Base-by-base conservation (phyloP, 306 rosid genomes). In the Malus orientalis region DNA sequence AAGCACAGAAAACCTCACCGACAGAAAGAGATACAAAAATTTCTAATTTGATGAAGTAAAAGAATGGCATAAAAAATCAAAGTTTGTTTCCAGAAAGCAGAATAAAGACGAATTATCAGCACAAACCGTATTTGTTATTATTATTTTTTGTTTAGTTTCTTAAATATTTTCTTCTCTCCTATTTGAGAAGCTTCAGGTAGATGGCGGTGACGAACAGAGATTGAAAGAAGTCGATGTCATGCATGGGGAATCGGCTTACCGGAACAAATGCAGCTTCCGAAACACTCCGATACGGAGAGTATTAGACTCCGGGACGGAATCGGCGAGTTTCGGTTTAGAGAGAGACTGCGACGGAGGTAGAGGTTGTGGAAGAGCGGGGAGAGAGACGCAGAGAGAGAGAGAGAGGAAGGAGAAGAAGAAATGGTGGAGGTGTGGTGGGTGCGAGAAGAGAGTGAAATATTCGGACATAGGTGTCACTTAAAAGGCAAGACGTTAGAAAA, bases 401-500 rank as follows among this genome's bases (percentile, higher is more conserved):
- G 40, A 78, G 77, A 68, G 30, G 73, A 59, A 33, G 75, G 71
- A 3, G 27, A n/a, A 23, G 59, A 71, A 23, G 76, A 22, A 20
- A 16, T 67, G 86, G 84, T 75, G 86, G 80, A 69, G 83, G 73
- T 22, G 67, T 44, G 74, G 87, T 78, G 86, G 88, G 83, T 74
- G 77, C 42, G 85, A 62, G 59, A 75, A 53, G 79, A 79, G 88
- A 82, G 83, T 82, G 89, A 82, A 81, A 84, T 81, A 87, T 86
- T 85, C 88, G 75, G 88, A 84, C 85, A 57, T 69, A 58, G 87
- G 89, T 85, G 85, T 84, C 85, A 85, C 81, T 47, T 77, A 84
- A 82, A 85, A 92, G 87, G 83, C 49, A 25, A 78, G 85, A 79
- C 80, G 87, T 84, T 81, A 70, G 67, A 74, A 79, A 78, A 79